Conservation (phyloP, 176 grass and related monocot species). For the Bolboschoenus planiculmis region DNA sequence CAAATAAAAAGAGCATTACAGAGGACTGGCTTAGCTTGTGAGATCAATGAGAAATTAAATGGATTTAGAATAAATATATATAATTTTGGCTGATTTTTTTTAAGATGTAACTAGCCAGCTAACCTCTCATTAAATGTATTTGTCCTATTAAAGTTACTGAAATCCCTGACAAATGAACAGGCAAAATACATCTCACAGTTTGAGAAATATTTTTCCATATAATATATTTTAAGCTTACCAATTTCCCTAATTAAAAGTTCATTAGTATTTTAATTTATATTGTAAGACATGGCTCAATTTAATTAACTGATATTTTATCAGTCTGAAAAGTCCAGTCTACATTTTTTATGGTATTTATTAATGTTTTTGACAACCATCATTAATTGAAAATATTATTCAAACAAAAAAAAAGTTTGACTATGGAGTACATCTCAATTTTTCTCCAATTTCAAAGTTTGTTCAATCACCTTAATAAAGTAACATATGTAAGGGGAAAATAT, state of each 20-base stretch:
- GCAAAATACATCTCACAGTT: neutral
- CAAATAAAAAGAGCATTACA: neutral
- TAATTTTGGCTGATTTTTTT: neutral
- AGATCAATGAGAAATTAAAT: neutral
- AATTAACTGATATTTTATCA: neutral
- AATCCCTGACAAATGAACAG: slow-evolving; percentile 3
- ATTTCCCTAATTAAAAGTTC: neutral
- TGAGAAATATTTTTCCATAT: neutral
- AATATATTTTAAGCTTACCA: neutral
- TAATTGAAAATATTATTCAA: neutral
- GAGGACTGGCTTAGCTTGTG: neutral
- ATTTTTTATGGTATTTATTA: too few relatives aligned
- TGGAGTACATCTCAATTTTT: neutral
- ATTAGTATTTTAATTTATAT: neutral
- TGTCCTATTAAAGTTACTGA: neutral
- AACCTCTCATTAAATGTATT: neutral
- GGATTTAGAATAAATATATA: neutral
- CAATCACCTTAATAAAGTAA: neutral
- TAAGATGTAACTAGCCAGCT: neutral
- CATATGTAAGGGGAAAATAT: neutral
- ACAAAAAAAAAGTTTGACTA: neutral
- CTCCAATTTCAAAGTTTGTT: neutral
- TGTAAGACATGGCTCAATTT: neutral
- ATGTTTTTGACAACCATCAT: too few relatives aligned
- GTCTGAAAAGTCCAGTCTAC: neutral